phyloP scores from a whole-genome alignment of 257 asterid species.

The Linderniella brevidens region DNA sequence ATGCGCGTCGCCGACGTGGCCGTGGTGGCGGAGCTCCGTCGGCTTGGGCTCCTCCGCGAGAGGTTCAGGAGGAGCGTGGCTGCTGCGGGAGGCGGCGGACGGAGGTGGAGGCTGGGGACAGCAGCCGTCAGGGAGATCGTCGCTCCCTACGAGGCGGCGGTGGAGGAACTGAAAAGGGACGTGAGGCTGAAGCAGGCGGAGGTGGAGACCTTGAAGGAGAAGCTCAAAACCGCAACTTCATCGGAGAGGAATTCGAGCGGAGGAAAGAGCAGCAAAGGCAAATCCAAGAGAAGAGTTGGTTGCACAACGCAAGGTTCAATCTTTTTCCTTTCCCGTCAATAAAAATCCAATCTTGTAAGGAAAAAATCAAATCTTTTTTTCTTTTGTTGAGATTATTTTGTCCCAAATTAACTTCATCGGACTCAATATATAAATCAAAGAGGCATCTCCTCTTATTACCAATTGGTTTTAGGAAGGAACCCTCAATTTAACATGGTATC shows the following conservation, averaged over 20 bases:
- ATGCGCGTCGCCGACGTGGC: slow-evolving; percentile 83
- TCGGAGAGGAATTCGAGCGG: slow-evolving; percentile 18
- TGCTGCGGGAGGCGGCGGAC: slow-evolving; percentile 14
- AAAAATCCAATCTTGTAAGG: not conserved
- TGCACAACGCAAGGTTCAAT: slow-evolving; percentile 44
- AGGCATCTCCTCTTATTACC: no score
- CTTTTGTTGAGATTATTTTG: no score
- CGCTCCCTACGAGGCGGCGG: slow-evolving; percentile 92
- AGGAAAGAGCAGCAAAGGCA: slow-evolving; percentile 32
- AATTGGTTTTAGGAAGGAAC: no score
- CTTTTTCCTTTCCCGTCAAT: not conserved
- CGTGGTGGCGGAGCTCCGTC: slow-evolving; percentile 70
- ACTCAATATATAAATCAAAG: no score
- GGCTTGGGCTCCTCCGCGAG: slow-evolving; percentile 67
- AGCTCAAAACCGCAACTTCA: slow-evolving; percentile 56
- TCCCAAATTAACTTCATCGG: not conserved
- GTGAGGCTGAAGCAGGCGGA: slow-evolving; percentile 55
- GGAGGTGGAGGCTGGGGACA: slow-evolving; percentile 43
- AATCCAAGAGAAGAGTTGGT: slow-evolving; percentile 60
- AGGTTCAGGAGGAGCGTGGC: slow-evolving; percentile 54
- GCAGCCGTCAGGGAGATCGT: slow-evolving; percentile 81
- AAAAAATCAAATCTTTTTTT: no score
- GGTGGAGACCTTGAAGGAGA: slow-evolving; percentile 48
- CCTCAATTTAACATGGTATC: no score
- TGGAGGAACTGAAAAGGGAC: slow-evolving; percentile 72